phyloP scores from a whole-genome alignment of 345 rosid species.

The Sisymbrium altissimum region DNA sequence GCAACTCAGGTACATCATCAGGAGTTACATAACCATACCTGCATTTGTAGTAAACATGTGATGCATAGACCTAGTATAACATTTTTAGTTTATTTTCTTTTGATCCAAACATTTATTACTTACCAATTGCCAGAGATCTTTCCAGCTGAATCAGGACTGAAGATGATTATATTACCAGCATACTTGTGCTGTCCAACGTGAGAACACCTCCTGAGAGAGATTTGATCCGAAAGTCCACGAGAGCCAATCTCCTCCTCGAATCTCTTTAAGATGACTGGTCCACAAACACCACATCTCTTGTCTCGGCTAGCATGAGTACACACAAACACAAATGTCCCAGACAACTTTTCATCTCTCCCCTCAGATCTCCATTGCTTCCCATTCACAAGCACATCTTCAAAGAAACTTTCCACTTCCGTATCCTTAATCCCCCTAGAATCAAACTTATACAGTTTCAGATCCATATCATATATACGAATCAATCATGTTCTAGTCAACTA shows the following conservation, averaged over 20 bases:
- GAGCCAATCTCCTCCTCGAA: constrained; percentile 57
- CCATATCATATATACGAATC: no score
- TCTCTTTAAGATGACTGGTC: constrained; percentile 74
- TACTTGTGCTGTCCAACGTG: constrained; percentile 94
- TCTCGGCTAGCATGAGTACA: constrained; percentile 90
- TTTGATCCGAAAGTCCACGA: constrained; percentile 60
- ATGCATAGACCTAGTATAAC: neutral
- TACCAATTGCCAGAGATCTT: constrained; percentile 78
- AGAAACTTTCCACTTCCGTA: constrained; percentile 58
- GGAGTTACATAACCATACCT: constrained; percentile 99
- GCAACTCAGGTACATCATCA: constrained; percentile 75
- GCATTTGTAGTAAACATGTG: constrained; percentile 11
- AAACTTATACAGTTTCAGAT: neutral
- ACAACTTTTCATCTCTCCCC: constrained; percentile 46
- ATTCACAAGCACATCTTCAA: constrained; percentile 78
- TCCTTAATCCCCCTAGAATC: constrained; percentile 54
- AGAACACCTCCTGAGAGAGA: constrained; percentile 71
- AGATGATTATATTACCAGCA: constrained; percentile 86
- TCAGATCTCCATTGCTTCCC: constrained; percentile 70
- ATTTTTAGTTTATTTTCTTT: neutral
- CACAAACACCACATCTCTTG: constrained; percentile 94
- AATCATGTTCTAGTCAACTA: neutral
- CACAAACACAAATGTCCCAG: constrained; percentile 70
- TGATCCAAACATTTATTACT: constrained; percentile 1
- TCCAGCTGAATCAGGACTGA: constrained; percentile 60